These are phyloP conservation scores for Sporothrix euskadiensis DNA, from an alignment of 2,329 filamentous ascomycete species.

Conservation along the genomic window DNA sequence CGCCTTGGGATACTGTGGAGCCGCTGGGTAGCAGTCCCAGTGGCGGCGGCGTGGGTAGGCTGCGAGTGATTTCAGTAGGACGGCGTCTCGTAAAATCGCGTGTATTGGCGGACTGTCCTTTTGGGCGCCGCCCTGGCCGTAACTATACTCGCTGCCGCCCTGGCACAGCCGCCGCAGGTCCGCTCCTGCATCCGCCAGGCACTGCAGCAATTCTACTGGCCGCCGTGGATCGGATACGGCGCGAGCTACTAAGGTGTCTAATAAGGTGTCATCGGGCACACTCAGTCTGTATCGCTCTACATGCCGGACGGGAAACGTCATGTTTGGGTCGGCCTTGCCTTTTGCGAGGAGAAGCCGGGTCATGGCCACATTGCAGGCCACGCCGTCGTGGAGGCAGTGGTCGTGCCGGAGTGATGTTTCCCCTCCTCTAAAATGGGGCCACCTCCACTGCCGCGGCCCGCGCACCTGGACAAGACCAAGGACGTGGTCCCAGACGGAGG, in stretches of 20 bases:
- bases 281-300: neutral
- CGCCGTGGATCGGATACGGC: conserved; percentile 25
- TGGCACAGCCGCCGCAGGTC: conserved; percentile 3
- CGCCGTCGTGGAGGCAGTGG: conserved; percentile 28
- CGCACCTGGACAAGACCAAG: conserved; percentile 27
- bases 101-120: conserved; percentile 4
- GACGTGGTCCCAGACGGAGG: conserved; percentile 18
- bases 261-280: neutral
- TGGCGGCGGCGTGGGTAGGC: conserved; percentile 25
- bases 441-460: conserved; percentile 15
- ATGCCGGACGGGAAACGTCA: neutral
- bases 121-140: neutral
- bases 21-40: conserved; percentile 29
- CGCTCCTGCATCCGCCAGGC: conserved; percentile 25
- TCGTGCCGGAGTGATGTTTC: conserved; percentile 20
- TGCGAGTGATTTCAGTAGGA: conserved; percentile 20
- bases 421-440: too few species aligned
- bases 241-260: conserved; percentile 11
- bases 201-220: conserved; percentile 27
- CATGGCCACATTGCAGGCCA: conserved; percentile 24
- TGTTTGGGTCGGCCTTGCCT: conserved; percentile 23
- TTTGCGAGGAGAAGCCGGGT: conserved; percentile 17
- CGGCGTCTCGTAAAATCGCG: conserved; percentile 18
- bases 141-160: neutral
- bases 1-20: conserved; percentile 13